Percentiles rank a stretch among this genome's conserved stretches.
These are phyloP conservation scores for Hemisphaericaspora lyxosophila DNA, from an alignment of 1,139 yeast genomes.

Conservation along the genomic window DNA sequence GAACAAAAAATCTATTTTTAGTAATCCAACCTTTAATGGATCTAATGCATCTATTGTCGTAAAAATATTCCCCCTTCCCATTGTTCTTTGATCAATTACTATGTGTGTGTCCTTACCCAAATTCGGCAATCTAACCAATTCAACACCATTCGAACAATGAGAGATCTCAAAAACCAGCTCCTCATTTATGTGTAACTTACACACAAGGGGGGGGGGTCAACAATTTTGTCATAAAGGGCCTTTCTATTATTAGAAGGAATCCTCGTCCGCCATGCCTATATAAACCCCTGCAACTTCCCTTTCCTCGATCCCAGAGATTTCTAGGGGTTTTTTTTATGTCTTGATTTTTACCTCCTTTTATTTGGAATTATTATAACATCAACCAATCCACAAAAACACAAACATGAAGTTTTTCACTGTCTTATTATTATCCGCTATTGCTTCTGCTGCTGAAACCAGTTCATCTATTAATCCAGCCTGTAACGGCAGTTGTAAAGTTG, in stretches of 20 bases:
- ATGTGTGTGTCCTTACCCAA: background rate
- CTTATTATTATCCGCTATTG: conserved; percentile 1
- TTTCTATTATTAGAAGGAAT: background rate
- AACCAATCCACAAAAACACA: background rate
- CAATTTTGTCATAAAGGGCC: background rate
- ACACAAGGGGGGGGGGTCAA: background rate
- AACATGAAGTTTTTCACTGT: conserved; percentile 1
- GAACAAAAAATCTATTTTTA: background rate
- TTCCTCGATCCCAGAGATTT: too few species aligned
- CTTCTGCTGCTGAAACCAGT: background rate
- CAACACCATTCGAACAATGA: too few species aligned
- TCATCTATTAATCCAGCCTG: conserved; percentile 1
- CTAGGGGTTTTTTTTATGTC: background rate
- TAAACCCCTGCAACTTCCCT: background rate
- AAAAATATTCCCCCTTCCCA: background rate
- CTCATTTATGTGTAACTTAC: background rate
- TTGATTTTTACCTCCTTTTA: background rate
- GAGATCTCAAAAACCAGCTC: background rate
- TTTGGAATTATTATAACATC: background rate
- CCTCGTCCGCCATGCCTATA: background rate
- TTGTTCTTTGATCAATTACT: background rate
- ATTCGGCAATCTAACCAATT: background rate
- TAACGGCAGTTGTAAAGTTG: conserved; percentile 1
- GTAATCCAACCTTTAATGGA: background rate
- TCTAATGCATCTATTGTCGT: background rate